Conservation (phyloP, 768 basidiomycete species). For the Pilatotrama ljubarskyi region DNA sequence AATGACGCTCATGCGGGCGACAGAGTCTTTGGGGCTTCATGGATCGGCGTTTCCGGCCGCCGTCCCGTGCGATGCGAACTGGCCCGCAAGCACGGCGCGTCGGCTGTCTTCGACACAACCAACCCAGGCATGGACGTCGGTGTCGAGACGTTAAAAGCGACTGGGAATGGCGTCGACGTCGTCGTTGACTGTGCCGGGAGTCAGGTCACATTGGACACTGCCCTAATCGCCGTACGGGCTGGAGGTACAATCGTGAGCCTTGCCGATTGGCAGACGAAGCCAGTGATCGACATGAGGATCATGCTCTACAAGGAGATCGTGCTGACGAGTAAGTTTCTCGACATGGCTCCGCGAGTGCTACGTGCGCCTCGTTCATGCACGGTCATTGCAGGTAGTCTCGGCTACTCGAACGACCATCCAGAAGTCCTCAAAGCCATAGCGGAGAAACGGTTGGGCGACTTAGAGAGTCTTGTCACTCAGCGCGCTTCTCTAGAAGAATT, state of each 20-base stretch:
- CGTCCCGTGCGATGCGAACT: conserved; percentile 38
- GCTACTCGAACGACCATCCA: conserved; percentile 38
- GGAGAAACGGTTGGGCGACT: conserved; percentile 35
- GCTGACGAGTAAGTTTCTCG: conserved; percentile 36
- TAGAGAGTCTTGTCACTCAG: conserved; percentile 43
- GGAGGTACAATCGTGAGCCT: conserved; percentile 42
- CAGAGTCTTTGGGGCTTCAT: neutral
- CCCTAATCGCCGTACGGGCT: conserved; percentile 36
- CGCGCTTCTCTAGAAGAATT: conserved; percentile 42
- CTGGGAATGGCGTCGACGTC: conserved; percentile 40
- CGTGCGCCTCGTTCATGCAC: conserved; percentile 32
- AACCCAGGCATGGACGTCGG: conserved; percentile 25
- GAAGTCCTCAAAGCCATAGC: conserved; percentile 41
- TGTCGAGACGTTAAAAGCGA: conserved; percentile 29
- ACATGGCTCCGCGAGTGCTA: too few species aligned
- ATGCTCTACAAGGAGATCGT: conserved; percentile 39
- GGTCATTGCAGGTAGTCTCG: conserved; percentile 19
- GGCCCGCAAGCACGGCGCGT: conserved; percentile 40
- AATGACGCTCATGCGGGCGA: too few species aligned
- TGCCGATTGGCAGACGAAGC: conserved; percentile 40
- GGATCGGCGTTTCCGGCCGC: conserved; percentile 43
- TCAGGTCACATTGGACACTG: conserved; percentile 37
- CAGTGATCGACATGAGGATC: conserved; percentile 39
- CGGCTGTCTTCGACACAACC: conserved; percentile 37
- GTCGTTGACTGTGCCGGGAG: conserved; percentile 47